phyloP scores from a whole-genome alignment of 2,329 filamentous ascomycete species.

The Seiridium cupressi region DNA sequence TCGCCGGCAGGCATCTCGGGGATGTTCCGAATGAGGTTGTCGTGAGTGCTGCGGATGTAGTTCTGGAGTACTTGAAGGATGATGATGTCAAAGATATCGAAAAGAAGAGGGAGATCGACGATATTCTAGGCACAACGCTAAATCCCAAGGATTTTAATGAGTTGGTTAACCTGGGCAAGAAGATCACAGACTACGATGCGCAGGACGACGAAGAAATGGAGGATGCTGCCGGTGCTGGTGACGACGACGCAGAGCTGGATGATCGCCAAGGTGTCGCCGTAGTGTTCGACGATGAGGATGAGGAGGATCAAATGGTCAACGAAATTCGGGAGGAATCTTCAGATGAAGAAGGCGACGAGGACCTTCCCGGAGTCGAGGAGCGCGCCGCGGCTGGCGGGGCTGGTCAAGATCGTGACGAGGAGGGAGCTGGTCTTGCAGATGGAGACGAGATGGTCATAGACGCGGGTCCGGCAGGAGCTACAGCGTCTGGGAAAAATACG shows the following conservation, averaged over 20 bases:
- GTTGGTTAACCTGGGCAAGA: constrained; percentile 92
- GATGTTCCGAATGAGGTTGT: constrained; percentile 92
- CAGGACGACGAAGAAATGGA: constrained; percentile 91
- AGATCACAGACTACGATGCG: constrained; percentile 97
- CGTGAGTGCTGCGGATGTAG: constrained; percentile 88
- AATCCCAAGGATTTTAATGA: constrained; percentile 94
- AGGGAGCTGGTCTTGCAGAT: constrained; percentile 48
- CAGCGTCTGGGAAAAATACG: constrained; percentile 44
- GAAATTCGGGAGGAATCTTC: constrained; percentile 88
- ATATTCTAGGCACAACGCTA: constrained; percentile 81
- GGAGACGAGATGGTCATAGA: constrained; percentile 84
- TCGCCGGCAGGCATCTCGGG: constrained; percentile 83
- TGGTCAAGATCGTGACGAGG: constrained; percentile 45
- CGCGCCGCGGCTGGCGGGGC: constrained; percentile 49
- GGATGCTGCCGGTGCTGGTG: constrained; percentile 62
- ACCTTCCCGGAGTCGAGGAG: constrained; percentile 52
- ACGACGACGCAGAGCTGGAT: constrained; percentile 75
- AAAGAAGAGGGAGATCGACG: constrained; percentile 97
- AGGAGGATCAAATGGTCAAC: constrained; percentile 75
- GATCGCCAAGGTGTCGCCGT: constrained; percentile 96
- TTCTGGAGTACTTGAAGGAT: constrained; percentile 89
- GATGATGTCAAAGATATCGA: constrained; percentile 96
- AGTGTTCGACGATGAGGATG: constrained; percentile 89
- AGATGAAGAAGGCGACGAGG: constrained; percentile 67
- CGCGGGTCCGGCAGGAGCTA: constrained; percentile 48